phyloP scores from a whole-genome alignment of 1,284 basidiomycete species.

The Melampsora americana region DNA sequence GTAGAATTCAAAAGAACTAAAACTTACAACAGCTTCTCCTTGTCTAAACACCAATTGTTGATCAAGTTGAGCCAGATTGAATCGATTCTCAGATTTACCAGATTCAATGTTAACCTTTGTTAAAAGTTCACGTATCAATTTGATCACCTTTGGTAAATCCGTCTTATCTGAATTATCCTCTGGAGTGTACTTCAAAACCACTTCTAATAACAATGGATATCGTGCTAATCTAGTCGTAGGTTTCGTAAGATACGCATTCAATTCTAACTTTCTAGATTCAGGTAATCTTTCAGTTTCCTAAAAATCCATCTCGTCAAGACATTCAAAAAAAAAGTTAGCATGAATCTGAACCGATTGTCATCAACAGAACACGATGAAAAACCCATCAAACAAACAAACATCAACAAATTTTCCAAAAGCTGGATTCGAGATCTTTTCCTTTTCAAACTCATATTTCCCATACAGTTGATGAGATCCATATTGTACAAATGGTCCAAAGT shows the following conservation, averaged over 20 bases:
- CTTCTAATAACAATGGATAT: conserved; percentile 89
- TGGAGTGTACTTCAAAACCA: conserved; percentile 86
- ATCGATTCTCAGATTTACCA: conserved; percentile 86
- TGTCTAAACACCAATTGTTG: conserved; percentile 80
- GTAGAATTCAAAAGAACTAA: too few relatives aligned
- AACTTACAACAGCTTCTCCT: conserved; percentile 61
- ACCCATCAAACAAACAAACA: too few relatives aligned
- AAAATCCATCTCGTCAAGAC: too few relatives aligned
- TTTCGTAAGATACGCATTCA: conserved; percentile 97
- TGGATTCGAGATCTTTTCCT: conserved; percentile 88
- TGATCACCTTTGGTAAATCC: conserved; percentile 72
- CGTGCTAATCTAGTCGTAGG: conserved; percentile 94
- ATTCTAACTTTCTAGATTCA: conserved; percentile 90
- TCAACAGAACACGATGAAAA: too few relatives aligned
- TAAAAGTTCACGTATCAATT: conserved; percentile 77
- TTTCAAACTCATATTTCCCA: conserved; percentile 98
- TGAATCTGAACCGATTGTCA: background rate
- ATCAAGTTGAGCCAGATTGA: conserved; percentile 85
- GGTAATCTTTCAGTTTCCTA: conserved; percentile 85
- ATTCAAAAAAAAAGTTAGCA: background rate
- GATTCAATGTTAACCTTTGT: conserved; percentile 85
- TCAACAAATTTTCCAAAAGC: conserved; percentile 97
- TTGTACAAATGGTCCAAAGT: conserved; percentile 84
- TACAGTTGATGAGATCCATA: conserved; percentile 97
- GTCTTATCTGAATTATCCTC: conserved; percentile 86